Evolutionary conservation across 805 yeast genomes (phyloP), one percentile per base, ranked within the genome.

Genomic region (Wickerhamomyces silvicola): DNA sequence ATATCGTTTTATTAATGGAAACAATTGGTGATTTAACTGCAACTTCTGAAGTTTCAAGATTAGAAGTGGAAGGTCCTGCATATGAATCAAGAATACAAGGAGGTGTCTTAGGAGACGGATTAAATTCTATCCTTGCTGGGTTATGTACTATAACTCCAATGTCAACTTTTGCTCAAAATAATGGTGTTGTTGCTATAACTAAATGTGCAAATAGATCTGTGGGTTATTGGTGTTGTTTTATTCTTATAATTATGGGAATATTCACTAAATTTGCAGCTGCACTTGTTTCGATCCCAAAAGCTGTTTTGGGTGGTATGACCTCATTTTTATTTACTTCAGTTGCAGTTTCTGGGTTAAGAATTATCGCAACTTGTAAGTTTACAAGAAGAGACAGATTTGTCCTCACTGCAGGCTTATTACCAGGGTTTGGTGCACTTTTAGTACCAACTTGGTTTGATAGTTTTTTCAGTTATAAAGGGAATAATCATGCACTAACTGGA

Each of bases 21-120:
- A 81, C 94, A 32, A 84, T 87, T 52, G 96, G 96, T 56, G 96
- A 87, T 56, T 77, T 87, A 50, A 85, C 95, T 23, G 96, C 96
- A 24, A 84, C 95, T 20, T 79, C 85, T 28, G 97, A 87, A 57
- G 96, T 87, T 15, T 83, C 95, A 7, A 68, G 94, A 48, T 63
- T 81, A 41, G 85, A 79, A 38, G 85, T 84, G 33, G 88, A 82
- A 52, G 96, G 96, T 36, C 76, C 74, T 24, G 53, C 68, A 16
- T 87, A 80, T 56, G 95, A 87, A 47, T 73, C 87, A 16, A 70
- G 97, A 60, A 72, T 87, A 43, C 95, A 87, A 64, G 96, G 97
- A 48, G 97, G 95, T 59, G 75, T 87, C 22, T 67, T 87, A 22
- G 90, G 94, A 15, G 95, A 87, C 56, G 97, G 95, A 25, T 44